These are phyloP conservation scores for Nemania abortiva DNA, from an alignment of 2,329 filamentous ascomycete species.

Conservation along the genomic window DNA sequence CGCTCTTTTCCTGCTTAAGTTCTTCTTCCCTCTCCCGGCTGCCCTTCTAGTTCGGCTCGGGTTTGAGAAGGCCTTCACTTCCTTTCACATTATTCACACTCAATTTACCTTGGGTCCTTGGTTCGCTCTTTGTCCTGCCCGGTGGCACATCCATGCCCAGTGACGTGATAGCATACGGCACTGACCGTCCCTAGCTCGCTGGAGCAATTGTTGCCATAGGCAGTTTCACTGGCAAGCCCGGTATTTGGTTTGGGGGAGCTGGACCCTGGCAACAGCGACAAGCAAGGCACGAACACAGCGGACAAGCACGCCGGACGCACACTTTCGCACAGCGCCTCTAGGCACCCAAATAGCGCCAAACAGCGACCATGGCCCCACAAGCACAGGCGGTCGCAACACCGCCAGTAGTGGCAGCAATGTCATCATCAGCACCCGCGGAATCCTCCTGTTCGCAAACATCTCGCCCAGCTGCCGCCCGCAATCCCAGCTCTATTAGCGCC, in stretches of 20 bases:
- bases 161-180: conserved; percentile 8
- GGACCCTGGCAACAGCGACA: conserved; percentile 9
- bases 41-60: conserved; percentile 4
- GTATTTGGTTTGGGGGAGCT: conserved; percentile 5
- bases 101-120: neutral
- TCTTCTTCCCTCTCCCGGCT: conserved; percentile 3
- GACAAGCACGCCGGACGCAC: neutral
- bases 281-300: conserved; percentile 7
- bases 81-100: neutral
- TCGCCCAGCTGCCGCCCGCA: conserved; percentile 11
- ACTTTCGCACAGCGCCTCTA: neutral
- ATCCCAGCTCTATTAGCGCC: conserved; percentile 18
- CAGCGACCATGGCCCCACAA: conserved; percentile 34
- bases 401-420: conserved; percentile 33
- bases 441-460: conserved; percentile 18
- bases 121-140: conserved; percentile 18
- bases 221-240: neutral
- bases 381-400: conserved; percentile 16
- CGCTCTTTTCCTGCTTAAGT: conserved; percentile 15
- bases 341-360: neutral
- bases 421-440: conserved; percentile 29
- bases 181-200: conserved; percentile 16
- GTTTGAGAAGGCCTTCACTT: neutral
- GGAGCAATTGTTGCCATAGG: conserved; percentile 18
- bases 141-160: conserved; percentile 7